Evolutionary conservation across 345 rosid species (phyloP), one percentile per base, ranked within the genome.

Genomic region (Rhodamnia rubescens): DNA sequence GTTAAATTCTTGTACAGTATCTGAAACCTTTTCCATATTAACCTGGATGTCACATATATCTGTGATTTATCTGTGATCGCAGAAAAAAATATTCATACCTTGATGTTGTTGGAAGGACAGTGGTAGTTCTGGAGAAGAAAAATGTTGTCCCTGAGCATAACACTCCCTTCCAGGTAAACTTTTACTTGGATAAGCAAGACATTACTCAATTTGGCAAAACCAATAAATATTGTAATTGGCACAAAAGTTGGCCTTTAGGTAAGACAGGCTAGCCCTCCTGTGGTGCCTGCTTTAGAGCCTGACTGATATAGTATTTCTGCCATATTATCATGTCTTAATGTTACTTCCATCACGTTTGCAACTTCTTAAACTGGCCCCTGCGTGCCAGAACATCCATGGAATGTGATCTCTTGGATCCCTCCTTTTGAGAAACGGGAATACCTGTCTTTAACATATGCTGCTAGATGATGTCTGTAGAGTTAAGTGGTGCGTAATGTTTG

Each of bases 81-180:
- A 98, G 99, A 93, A 90, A 87, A n/a, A 98, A 98, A 89, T 98
- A 94, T 87, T 93, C 99, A 36, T 98, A 98, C 92, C 98, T 98
- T 84, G 99, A 98, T 92, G 95, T 94, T 24, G 96, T 98, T 86
- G 99, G 98, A 88, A 95, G 99, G 90, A 92, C 99, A 56, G 98
- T 98, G 87, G 90, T 95, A 82, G 99, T 96, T 87, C 89, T 98
- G 90, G 97, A 96, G 88, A 98, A 96, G 95, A 92, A 92, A 85
- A 98, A 94, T 85, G 93, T 90, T 10, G 96, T 95, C 85, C 98
- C 99, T 40, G 91, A 90, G 88, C 99, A 93, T 88, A 93, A 88
- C 84, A 55, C 90, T 87, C 95, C 93, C 81, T 96, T 98, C 92
- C 99, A 98, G 99, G 99, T 98, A 87, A 89, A 58, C 32, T 85